These are phyloP conservation scores for Biscogniauxia mediterranea DNA, from an alignment of 2,329 filamentous ascomycete genomes.

Conservation along the genomic window DNA sequence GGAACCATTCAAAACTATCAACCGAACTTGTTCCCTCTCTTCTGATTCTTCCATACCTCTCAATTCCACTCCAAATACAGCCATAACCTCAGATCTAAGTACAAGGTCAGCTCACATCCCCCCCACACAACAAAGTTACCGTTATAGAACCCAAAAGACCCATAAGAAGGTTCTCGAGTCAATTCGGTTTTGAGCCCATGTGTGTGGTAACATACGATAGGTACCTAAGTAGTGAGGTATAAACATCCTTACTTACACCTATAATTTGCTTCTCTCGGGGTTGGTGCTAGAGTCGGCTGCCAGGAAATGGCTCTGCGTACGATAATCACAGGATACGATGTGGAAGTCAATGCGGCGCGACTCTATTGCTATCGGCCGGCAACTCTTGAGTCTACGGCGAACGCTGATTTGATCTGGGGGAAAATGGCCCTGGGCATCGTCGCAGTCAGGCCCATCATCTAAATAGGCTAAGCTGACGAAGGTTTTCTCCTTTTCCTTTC, in stretches of 20 bases:
- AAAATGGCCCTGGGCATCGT: slow-evolving; percentile 9
- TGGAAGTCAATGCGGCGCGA: slow-evolving; percentile 8
- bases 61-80: no score
- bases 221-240: background rate
- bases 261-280: background rate
- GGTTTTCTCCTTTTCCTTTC: slow-evolving; percentile 1
- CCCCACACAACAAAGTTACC: background rate
- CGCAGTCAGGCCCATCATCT: slow-evolving; percentile 21
- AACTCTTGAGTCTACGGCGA: slow-evolving; percentile 5
- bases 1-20: background rate
- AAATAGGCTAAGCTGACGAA: slow-evolving; percentile 22
- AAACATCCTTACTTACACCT: no score
- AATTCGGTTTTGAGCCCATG: background rate
- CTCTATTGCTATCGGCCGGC: slow-evolving; percentile 12
- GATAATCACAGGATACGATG: slow-evolving; percentile 6
- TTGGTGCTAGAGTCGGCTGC: no score
- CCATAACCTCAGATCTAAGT: no score
- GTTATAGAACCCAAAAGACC: background rate
- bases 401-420: slow-evolving; percentile 20
- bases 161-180: background rate
- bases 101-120: no score
- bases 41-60: background rate
- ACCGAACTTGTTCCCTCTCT: background rate
- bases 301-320: background rate
- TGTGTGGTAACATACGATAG: background rate